These are phyloP conservation scores for Mytilinidion resinicola DNA, from an alignment of 495 filamentous ascomycete genomes.

Conservation along the genomic window DNA sequence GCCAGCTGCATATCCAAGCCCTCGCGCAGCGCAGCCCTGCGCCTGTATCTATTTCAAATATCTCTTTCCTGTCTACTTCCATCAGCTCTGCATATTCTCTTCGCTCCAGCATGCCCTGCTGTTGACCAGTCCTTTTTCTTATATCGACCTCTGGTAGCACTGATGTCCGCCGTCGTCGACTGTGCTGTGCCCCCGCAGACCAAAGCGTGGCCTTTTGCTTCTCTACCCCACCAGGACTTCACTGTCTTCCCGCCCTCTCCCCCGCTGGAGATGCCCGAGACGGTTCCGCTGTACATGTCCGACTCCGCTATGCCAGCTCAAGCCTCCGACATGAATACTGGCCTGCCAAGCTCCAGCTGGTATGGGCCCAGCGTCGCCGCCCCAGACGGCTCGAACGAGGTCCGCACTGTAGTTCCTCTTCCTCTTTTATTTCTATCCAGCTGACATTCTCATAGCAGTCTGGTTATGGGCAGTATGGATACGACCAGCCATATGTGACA, in stretches of 20 bases:
- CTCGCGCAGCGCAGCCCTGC: too few species aligned
- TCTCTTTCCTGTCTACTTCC: neutral
- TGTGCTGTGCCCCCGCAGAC: conserved; percentile 28
- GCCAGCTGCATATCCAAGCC: neutral
- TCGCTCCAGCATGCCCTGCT: too few species aligned
- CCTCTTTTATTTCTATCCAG: neutral
- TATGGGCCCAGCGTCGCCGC: conserved; percentile 19
- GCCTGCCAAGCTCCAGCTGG: conserved; percentile 24
- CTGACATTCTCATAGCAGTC: neutral
- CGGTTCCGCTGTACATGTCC: conserved; percentile 19
- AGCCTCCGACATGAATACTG: neutral
- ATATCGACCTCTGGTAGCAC: neutral
- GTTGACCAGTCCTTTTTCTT: too few species aligned
- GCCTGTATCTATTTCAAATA: neutral
- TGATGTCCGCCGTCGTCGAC: conserved; percentile 25
- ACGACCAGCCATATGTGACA: conserved; percentile 26
- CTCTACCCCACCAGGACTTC: conserved; percentile 8
- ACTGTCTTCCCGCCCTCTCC: conserved; percentile 15
- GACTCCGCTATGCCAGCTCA: conserved; percentile 18
- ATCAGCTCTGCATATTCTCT: neutral
- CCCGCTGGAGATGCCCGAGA: conserved; percentile 19
- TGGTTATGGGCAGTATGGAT: conserved; percentile 11
- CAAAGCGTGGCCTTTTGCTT: conserved; percentile 15
- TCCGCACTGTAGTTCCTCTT: conserved; percentile 8
- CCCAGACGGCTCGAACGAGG: conserved; percentile 18